These are phyloP conservation scores for Iris pallida DNA, from an alignment of 116 monocot species.

Conservation along the genomic window DNA sequence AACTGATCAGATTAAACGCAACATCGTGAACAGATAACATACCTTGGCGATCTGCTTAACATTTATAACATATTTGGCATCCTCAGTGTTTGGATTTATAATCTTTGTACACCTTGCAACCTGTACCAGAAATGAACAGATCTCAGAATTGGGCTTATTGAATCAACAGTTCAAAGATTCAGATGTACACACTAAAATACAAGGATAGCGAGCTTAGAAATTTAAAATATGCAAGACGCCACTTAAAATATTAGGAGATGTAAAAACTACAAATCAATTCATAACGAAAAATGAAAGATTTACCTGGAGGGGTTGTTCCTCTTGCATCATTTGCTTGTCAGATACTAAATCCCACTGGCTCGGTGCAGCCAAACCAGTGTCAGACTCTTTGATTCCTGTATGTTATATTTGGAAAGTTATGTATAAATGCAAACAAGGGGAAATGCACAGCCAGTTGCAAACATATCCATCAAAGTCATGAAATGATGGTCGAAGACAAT, in stretches of 20 bases:
- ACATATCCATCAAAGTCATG: too few species aligned
- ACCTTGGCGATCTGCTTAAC: slow-evolving; percentile 93
- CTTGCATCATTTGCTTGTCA: slow-evolving; percentile 95
- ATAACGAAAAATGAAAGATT: not conserved
- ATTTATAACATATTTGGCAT: slow-evolving; percentile 85
- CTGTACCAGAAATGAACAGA: slow-evolving; percentile 18
- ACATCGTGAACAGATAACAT: not conserved
- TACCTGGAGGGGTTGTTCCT: slow-evolving; percentile 90
- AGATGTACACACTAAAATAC: too few species aligned
- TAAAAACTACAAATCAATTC: not conserved
- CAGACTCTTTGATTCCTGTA: slow-evolving; percentile 85
- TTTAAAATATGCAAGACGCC: not conserved
- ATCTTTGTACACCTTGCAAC: slow-evolving; percentile 92
- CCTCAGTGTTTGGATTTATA: slow-evolving; percentile 81
- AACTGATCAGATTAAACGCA: too few species aligned
- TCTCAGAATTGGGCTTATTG: too few species aligned
- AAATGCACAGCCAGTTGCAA: too few species aligned
- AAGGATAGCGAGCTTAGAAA: not conserved
- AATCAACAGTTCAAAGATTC: too few species aligned
- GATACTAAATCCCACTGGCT: slow-evolving; percentile 91
- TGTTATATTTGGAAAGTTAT: too few species aligned
- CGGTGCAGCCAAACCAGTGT: slow-evolving; percentile 79
- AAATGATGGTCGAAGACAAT: too few species aligned
- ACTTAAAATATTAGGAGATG: not conserved
- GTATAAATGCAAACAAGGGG: too few species aligned